Evolutionary conservation across 2,329 filamentous ascomycete genomes (phyloP).

Genomic region (Fusarium phyllophilum): DNA sequence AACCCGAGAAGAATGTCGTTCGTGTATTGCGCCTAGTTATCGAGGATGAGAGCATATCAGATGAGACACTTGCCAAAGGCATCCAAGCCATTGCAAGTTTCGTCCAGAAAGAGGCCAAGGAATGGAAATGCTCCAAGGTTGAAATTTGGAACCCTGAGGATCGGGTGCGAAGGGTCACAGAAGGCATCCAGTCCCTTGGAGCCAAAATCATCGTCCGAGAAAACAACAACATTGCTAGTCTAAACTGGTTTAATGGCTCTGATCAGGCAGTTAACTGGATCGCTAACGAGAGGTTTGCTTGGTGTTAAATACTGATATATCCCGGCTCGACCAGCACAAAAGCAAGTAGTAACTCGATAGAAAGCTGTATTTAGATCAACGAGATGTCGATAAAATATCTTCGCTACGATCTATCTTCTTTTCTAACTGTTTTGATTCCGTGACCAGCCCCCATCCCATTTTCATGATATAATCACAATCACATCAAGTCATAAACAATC

Average conservation of each 20-base stretch:
- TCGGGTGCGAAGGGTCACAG: slow-evolving; percentile 59
- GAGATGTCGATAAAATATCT: slow-evolving; percentile 26
- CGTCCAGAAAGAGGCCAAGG: slow-evolving; percentile 75
- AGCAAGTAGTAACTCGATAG: not conserved
- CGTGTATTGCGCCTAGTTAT: slow-evolving; percentile 76
- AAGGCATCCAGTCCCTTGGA: slow-evolving; percentile 57
- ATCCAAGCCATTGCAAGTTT: slow-evolving; percentile 72
- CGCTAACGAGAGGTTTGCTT: slow-evolving; percentile 80
- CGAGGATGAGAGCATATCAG: slow-evolving; percentile 60
- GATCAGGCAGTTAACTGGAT: slow-evolving; percentile 73
- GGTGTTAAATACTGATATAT: slow-evolving; percentile 65
- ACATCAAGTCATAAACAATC: slow-evolving; percentile 45
- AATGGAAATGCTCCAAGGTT: slow-evolving; percentile 76
- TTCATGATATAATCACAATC: slow-evolving; percentile 43
- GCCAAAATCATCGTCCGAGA: slow-evolving; percentile 66
- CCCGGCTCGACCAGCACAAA: not conserved
- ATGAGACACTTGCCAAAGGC: slow-evolving; percentile 59
- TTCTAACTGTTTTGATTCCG: slow-evolving; percentile 35
- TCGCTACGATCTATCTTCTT: slow-evolving; percentile 38
- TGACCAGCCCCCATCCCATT: slow-evolving; percentile 29
- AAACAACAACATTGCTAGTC: slow-evolving; percentile 73
- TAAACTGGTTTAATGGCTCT: slow-evolving; percentile 75
- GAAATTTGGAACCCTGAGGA: slow-evolving; percentile 85
- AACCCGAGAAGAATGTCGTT: slow-evolving; percentile 71
- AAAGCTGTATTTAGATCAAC: slow-evolving; percentile 16